Conservation (phyloP, 371 early-diverging fungal species). For the Batkoa obscura region DNA sequence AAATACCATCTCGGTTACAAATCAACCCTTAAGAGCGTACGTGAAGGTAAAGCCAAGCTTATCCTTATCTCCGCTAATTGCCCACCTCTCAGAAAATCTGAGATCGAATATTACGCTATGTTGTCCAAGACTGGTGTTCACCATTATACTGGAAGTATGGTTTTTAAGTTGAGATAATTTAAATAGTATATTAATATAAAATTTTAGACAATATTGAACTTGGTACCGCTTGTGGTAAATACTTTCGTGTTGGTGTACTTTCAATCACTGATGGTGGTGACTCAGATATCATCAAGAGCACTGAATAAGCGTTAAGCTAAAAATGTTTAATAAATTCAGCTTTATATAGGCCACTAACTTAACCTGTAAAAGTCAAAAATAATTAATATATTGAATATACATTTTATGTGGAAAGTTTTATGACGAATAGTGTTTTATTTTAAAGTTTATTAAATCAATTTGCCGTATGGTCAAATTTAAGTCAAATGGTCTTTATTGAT, state of each 20-base stretch:
- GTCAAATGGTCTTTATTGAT: no score
- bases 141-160: constrained; percentile 85
- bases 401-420: no score
- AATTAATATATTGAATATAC: no score
- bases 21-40: constrained; percentile 90
- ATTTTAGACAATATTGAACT: constrained; percentile 88
- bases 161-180: not conserved
- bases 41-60: constrained; percentile 84
- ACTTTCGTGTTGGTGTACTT: constrained; percentile 91
- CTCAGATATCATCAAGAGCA: constrained; percentile 18
- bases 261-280: constrained; percentile 97
- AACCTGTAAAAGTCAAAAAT: no score
- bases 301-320: not conserved
- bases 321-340: not conserved
- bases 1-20: constrained; percentile 95
- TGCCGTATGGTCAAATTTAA: no score
- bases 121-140: constrained; percentile 97
- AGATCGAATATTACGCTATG: constrained; percentile 99
- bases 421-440: no score
- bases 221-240: constrained; percentile 98
- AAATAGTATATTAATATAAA: not conserved
- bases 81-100: constrained; percentile 97
- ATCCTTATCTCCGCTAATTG: constrained; percentile 96
- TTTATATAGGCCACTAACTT: no score
- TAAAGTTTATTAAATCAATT: no score